Conservation (phyloP, 1,139 yeast genomes). For the Pichia sp. region DNA sequence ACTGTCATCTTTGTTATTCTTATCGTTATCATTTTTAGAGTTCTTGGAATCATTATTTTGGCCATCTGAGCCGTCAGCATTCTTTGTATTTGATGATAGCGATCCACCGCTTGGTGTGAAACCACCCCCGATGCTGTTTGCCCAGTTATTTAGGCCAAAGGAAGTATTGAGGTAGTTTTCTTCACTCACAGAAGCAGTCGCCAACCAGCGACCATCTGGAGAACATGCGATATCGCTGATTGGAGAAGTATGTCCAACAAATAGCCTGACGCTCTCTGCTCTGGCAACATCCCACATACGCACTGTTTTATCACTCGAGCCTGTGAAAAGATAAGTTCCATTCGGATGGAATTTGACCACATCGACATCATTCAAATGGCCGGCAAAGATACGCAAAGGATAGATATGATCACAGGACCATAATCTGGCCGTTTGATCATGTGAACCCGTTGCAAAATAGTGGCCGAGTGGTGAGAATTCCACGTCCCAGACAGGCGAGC, state of each 20-base stretch:
- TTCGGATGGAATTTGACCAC: slow-evolving; percentile 95
- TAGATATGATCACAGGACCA: slow-evolving; percentile 99
- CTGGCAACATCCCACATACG: slow-evolving; percentile 96
- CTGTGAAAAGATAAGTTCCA: slow-evolving; percentile 89
- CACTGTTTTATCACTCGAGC: slow-evolving; percentile 91
- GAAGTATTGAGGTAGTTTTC: slow-evolving; percentile 36
- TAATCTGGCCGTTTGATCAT: slow-evolving; percentile 93
- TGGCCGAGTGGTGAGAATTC: slow-evolving; percentile 93
- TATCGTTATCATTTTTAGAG: slow-evolving; percentile 4
- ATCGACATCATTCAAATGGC: slow-evolving; percentile 95
- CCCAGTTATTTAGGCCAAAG: slow-evolving; percentile 16
- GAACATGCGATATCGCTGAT: slow-evolving; percentile 82
- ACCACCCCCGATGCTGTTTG: slow-evolving; percentile 15
- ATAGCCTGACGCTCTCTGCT: slow-evolving; percentile 89
- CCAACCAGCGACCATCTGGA: slow-evolving; percentile 96
- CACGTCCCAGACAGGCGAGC: slow-evolving; percentile 97
- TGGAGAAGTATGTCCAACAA: slow-evolving; percentile 90
- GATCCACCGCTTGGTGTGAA: slow-evolving; percentile 15
- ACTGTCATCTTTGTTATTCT: background rate
- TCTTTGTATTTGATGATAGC: background rate
- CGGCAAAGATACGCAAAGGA: slow-evolving; percentile 93
- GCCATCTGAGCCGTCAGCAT: background rate
- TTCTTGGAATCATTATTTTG: background rate
- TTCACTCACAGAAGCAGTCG: slow-evolving; percentile 89
- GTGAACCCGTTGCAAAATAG: slow-evolving; percentile 95